These are phyloP conservation scores for Micromonas commoda DNA, from an alignment of 139 green algal species.

Conservation along the genomic window DNA sequence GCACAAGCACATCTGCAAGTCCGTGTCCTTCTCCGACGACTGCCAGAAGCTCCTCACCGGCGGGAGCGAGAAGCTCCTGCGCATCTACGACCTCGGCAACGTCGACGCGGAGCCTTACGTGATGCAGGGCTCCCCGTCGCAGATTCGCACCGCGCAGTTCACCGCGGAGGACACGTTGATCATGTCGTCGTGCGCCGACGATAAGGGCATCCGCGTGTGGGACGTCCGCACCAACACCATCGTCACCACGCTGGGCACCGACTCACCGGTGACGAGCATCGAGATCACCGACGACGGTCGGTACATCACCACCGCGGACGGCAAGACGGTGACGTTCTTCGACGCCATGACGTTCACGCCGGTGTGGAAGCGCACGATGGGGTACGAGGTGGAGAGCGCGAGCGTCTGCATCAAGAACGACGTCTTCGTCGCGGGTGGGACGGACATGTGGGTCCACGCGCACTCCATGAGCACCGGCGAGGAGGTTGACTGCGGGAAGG, in stretches of 20 bases:
- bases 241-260: constrained; percentile 52
- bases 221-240: constrained; percentile 58
- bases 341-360: constrained; percentile 38
- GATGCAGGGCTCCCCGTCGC: constrained; percentile 32
- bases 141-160: constrained; percentile 62
- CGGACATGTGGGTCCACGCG: constrained; percentile 96
- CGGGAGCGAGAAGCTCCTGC: constrained; percentile 83
- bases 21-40: constrained; percentile 53
- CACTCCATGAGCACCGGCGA: constrained; percentile 66
- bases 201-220: constrained; percentile 56
- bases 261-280: constrained; percentile 60
- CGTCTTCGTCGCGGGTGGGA: constrained; percentile 72
- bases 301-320: constrained; percentile 76
- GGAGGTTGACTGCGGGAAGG: constrained; percentile 66
- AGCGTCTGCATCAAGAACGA: constrained; percentile 59
- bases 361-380: constrained; percentile 25
- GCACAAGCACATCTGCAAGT: constrained; percentile 93
- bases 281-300: constrained; percentile 67
- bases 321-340: constrained; percentile 66
- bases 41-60: constrained; percentile 35
- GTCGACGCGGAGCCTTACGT: constrained; percentile 56
- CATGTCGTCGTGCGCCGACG: constrained; percentile 46
- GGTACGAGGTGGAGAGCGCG: constrained; percentile 66
- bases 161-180: constrained; percentile 66
- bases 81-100: constrained; percentile 75